phyloP scores from a whole-genome alignment of 148 eudicot genomes.

The Fagopyrum tataricum region DNA sequence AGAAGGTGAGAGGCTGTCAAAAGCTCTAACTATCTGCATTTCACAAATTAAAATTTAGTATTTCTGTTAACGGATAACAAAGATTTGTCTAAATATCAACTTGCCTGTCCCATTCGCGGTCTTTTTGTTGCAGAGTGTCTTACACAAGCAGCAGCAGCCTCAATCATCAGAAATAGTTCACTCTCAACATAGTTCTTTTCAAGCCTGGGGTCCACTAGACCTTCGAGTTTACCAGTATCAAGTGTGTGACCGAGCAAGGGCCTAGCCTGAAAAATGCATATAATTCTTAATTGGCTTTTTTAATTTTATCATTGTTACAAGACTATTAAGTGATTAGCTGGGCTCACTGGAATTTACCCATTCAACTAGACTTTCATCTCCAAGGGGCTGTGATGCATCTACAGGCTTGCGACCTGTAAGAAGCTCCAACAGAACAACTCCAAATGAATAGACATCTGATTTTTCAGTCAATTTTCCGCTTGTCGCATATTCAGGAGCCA shows the following conservation, averaged over 20 bases:
- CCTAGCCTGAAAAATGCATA: slow-evolving; percentile 49
- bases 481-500: slow-evolving; percentile 22
- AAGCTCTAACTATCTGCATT: slow-evolving; percentile 74
- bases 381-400: slow-evolving; percentile 17
- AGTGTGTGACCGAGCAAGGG: slow-evolving; percentile 71
- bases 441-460: slow-evolving; percentile 27
- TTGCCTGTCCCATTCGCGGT: slow-evolving; percentile 96
- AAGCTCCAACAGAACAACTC: slow-evolving; percentile 17
- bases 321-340: background rate
- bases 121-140: slow-evolving; percentile 81
- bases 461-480: slow-evolving; percentile 19
- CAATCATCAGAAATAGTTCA: slow-evolving; percentile 79
- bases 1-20: slow-evolving; percentile 41
- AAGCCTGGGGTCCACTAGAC: slow-evolving; percentile 65
- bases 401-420: slow-evolving; percentile 23
- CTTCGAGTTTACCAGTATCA: slow-evolving; percentile 54
- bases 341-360: slow-evolving; percentile 10
- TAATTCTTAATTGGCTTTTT: background rate
- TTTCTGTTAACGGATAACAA: background rate
- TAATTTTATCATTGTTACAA: background rate
- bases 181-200: slow-evolving; percentile 48
- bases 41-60: background rate
- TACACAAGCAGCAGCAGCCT: slow-evolving; percentile 93
- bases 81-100: slow-evolving; percentile 18
- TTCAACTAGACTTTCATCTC: slow-evolving; percentile 20